Base-by-base conservation (phyloP, 306 rosid species). In the Astragalus glycyphyllos region DNA sequence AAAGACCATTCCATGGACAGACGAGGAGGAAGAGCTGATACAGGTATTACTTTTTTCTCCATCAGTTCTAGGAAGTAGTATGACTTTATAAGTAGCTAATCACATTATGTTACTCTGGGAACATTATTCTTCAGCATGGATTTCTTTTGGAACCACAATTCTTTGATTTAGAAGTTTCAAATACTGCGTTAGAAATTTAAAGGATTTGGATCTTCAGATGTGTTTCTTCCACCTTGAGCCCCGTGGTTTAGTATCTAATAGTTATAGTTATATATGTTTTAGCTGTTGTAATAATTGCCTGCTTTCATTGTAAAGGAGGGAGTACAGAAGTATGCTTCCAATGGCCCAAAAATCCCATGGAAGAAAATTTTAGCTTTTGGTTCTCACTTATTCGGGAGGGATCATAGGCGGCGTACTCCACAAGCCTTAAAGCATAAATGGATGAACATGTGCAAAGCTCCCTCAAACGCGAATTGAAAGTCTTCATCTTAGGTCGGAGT, bases 401-500 rank as follows among this genome's bases (percentile, higher is more conserved):
- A 55, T 83, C 49, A 34, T 38, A 54, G 53, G 48, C 72, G 26
- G 20, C 88, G 88, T 4, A 86, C 82, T 16, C 29, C 89, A 23
- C 32, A 11, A 49, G 89, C 86, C 77, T 77, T 89, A 20, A 84
- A 86, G 77, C 87, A 88, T 67, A 86, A 87, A 76, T 90, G 94
- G 94, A 87, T 78, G 81, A 86, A 81, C 76, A 53, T 86, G 72
- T 78, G 86, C 82, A 84, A 68, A 50, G 40, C 81, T 42, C 50
- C 46, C 14, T 17, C 65, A 2, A 82, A 77, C 59, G 14, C 6
- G 58, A 79, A 72, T 58, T 70, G 78, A 62, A 61, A 15, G 46
- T 32, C 54, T 16, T 16, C 31, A 59, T 72, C 17, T 41, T 55
- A 58, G 23, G 49, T 23, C 40, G 32, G 41, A 8, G 49, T 23